phyloP scores from a whole-genome alignment of 306 rosid genomes.

The Sophora flavescens region DNA sequence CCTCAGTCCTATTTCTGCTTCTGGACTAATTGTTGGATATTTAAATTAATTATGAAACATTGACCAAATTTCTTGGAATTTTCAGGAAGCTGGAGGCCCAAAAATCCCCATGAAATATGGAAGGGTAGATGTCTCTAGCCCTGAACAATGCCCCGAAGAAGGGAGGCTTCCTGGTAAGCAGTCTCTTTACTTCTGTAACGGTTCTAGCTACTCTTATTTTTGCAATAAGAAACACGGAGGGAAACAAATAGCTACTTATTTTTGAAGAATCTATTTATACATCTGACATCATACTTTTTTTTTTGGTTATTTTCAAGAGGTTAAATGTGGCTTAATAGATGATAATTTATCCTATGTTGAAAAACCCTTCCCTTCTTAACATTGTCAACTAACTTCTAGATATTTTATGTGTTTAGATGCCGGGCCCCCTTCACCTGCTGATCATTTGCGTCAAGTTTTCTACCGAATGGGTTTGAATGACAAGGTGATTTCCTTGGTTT shows the following conservation, averaged over 20 bases:
- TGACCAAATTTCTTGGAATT: slow-evolving; percentile 38
- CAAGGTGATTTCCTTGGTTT: slow-evolving; percentile 63
- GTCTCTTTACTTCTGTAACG: no score
- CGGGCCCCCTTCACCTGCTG: slow-evolving; percentile 96
- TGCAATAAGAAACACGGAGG: no score
- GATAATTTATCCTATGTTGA: slow-evolving; percentile 1
- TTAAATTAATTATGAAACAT: slow-evolving; percentile 28
- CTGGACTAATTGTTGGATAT: slow-evolving; percentile 21
- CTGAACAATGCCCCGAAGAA: slow-evolving; percentile 95
- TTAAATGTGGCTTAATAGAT: background rate
- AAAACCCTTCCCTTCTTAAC: slow-evolving; percentile 11
- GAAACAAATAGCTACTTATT: slow-evolving; percentile 22
- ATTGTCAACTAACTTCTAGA: slow-evolving; percentile 15
- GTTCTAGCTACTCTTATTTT: no score
- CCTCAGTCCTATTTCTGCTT: slow-evolving; percentile 39
- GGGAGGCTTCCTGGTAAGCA: slow-evolving; percentile 94
- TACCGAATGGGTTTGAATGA: slow-evolving; percentile 93
- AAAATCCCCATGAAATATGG: slow-evolving; percentile 98
- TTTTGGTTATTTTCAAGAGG: slow-evolving; percentile 14
- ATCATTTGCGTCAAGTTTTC: slow-evolving; percentile 91
- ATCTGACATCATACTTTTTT: background rate
- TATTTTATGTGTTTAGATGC: slow-evolving; percentile 69
- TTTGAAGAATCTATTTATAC: slow-evolving; percentile 13
- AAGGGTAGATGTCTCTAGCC: slow-evolving; percentile 76
- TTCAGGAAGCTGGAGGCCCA: slow-evolving; percentile 97